A percentile compares a stretch with the other conserved stretches of the same genome.
These are phyloP conservation scores for Papiliotrema fonsecae DNA, from an alignment of 1,284 basidiomycete species.

Conservation along the genomic window DNA sequence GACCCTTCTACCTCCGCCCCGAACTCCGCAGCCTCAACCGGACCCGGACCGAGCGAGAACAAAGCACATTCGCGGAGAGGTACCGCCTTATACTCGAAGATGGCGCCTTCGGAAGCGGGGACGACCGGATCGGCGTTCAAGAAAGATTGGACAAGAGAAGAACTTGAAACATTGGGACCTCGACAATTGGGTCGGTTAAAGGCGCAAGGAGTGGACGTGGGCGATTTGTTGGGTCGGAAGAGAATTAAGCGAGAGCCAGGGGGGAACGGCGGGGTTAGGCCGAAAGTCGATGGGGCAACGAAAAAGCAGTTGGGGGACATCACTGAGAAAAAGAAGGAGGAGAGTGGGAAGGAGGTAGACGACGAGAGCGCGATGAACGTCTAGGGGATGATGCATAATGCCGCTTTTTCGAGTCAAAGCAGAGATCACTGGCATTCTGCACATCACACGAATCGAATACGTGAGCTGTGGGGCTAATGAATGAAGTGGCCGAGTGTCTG, in stretches of 20 bases:
- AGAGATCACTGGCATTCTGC: neutral
- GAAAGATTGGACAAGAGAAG: constrained; percentile 17
- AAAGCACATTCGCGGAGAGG: too few relatives aligned
- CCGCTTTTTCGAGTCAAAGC: neutral
- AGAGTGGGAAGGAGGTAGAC: constrained; percentile 6
- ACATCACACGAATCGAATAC: neutral
- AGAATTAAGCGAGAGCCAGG: constrained; percentile 20
- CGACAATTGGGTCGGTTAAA: constrained; percentile 42
- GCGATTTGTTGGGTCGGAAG: constrained; percentile 20
- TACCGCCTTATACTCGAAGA: too few relatives aligned
- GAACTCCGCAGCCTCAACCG: neutral
- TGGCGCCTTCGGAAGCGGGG: neutral
- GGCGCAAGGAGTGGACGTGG: constrained; percentile 39
- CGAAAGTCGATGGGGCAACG: neutral
- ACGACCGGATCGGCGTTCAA: constrained; percentile 2
- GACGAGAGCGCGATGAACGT: constrained; percentile 5
- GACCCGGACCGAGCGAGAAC: neutral
- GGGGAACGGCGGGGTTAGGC: neutral
- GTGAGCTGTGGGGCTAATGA: too few relatives aligned
- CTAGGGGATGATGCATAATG: neutral
- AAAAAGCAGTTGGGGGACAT: constrained; percentile 7
- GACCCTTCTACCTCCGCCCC: constrained; percentile 1
- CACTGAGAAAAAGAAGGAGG: constrained; percentile 9
- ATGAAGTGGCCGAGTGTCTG: too few relatives aligned
- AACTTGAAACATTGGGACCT: constrained; percentile 23